Evolutionary conservation across 2,329 filamentous ascomycete genomes (phyloP).

Genomic region (Ophiocordyceps australis): DNA sequence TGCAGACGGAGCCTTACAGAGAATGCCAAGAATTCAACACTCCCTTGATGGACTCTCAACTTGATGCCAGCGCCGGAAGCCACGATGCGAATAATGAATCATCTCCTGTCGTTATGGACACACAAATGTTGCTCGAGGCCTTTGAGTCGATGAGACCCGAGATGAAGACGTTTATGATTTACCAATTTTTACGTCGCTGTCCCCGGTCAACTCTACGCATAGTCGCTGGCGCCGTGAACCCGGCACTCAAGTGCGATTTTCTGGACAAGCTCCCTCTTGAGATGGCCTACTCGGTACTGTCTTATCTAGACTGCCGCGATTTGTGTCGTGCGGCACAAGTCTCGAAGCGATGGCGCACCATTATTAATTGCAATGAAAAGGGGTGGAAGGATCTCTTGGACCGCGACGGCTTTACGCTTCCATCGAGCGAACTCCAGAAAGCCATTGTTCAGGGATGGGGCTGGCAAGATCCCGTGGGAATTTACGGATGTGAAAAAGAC

Average conservation of each 20-base stretch:
- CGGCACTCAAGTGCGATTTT: constrained; percentile 88
- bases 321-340: constrained; percentile 85
- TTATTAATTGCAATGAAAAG: constrained; percentile 83
- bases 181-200: constrained; percentile 78
- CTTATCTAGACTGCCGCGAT: constrained; percentile 70
- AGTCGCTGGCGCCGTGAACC: constrained; percentile 80
- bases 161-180: constrained; percentile 93
- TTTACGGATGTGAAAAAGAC: constrained; percentile 64
- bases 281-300: constrained; percentile 71
- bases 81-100: constrained; percentile 1
- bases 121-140: constrained; percentile 70
- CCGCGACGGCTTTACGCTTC: constrained; percentile 60
- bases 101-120: constrained; percentile 43
- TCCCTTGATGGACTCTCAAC: too few species aligned
- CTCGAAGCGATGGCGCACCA: constrained; percentile 81
- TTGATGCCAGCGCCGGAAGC: too few species aligned
- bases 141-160: constrained; percentile 85
- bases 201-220: constrained; percentile 77
- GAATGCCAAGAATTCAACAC: too few species aligned
- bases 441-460: constrained; percentile 90
- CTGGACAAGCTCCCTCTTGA: constrained; percentile 69
- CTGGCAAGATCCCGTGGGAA: constrained; percentile 75
- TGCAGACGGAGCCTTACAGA: constrained; percentile 17
- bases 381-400: constrained; percentile 92
- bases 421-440: constrained; percentile 65